A percentile compares a stretch with the other conserved stretches of the same genome.
These are phyloP conservation scores for Lipomyces starkeyi DNA, from an alignment of 805 yeast genomes.

Conservation along the genomic window DNA sequence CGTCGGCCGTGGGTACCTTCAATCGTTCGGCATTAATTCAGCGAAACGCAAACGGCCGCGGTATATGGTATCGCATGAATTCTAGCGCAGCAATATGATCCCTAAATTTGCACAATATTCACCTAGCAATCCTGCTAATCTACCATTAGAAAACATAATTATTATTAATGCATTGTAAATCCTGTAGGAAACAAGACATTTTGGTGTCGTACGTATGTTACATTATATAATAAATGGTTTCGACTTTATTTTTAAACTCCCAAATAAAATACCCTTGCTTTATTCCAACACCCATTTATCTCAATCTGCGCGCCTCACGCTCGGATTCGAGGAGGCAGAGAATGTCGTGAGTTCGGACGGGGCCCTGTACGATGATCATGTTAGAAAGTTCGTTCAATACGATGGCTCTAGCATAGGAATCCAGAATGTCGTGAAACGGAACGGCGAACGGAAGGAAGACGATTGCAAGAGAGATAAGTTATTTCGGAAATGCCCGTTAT, in stretches of 20 bases:
- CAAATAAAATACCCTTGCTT: not conserved
- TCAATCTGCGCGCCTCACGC: slow-evolving; percentile 85
- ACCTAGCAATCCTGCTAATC: too few species aligned
- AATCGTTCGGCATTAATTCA: too few species aligned
- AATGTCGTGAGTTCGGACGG: slow-evolving; percentile 97
- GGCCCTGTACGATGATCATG: slow-evolving; percentile 59
- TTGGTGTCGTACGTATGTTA: not conserved
- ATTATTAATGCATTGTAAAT: slow-evolving; percentile 1
- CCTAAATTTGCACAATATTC: too few species aligned
- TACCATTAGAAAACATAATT: not conserved
- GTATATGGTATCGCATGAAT: too few species aligned
- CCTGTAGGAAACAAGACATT: not conserved
- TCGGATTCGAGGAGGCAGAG: slow-evolving; percentile 99
- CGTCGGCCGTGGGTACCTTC: too few species aligned
- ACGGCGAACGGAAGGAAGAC: not conserved
- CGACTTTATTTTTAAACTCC: not conserved
- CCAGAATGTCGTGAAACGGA: not conserved
- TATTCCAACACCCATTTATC: slow-evolving; percentile 43
- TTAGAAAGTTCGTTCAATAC: not conserved
- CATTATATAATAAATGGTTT: not conserved
- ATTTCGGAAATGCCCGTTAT: not conserved
- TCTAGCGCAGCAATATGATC: too few species aligned
- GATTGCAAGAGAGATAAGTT: not conserved
- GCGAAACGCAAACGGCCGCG: too few species aligned
- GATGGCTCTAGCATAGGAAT: not conserved